These are phyloP conservation scores for Solanum tacnaense DNA, from an alignment of 257 asterid genomes.

Conservation along the genomic window DNA sequence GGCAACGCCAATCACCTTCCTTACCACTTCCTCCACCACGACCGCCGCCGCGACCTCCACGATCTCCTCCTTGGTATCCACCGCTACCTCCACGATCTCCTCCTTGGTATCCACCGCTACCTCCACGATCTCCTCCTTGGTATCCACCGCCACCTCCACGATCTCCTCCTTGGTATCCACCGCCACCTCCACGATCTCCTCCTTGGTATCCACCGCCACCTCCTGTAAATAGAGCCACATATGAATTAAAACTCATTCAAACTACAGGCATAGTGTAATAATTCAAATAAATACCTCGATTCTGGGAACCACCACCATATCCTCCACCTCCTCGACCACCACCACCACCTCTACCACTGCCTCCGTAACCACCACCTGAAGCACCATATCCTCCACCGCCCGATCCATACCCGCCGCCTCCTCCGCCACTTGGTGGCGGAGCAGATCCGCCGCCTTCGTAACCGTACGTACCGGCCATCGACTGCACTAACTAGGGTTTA, in stretches of 20 bases:
- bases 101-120: constrained; percentile 31
- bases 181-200: constrained; percentile 35
- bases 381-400: constrained; percentile 38
- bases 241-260: background rate
- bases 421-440: constrained; percentile 1
- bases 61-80: constrained; percentile 32
- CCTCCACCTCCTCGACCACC: constrained; percentile 36
- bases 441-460: constrained; percentile 11
- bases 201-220: constrained; percentile 29
- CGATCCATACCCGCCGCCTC: background rate
- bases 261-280: background rate
- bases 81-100: constrained; percentile 44
- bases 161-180: constrained; percentile 44
- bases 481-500: constrained; percentile 4
- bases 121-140: background rate
- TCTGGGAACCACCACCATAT: constrained; percentile 37
- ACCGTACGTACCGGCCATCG: constrained; percentile 9
- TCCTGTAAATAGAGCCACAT: constrained; percentile 12
- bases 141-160: constrained; percentile 23
- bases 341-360: constrained; percentile 6
- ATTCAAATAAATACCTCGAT: constrained; percentile 29
- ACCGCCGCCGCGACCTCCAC: constrained; percentile 57
- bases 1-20: constrained; percentile 99
- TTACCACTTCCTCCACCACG: constrained; percentile 82
- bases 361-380: constrained; percentile 42